Base-by-base conservation (phyloP, 805 yeast species). In the Saturnispora dispora region DNA sequence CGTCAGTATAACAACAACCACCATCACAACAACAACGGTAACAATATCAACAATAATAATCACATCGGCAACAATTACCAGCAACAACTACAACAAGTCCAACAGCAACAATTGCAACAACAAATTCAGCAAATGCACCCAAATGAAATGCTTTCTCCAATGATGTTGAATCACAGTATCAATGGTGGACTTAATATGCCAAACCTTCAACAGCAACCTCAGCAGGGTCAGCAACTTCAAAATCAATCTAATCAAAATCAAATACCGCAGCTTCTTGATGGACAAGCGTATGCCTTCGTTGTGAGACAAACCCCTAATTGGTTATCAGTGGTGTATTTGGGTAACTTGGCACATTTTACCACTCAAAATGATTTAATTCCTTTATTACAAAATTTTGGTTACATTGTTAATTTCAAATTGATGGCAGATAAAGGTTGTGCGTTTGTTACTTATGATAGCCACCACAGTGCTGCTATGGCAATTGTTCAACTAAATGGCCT, bases 401-500 rank as follows among this genome's bases (percentile, higher is more conserved):
- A 73, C 66, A 84, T 88, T 62, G 82, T 85, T 52, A 93, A 85
- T 58, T 79, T 88, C 63, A 84, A 85, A 65, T 78, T 85, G 60
- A 83, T 84, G 57, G 84, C 88, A 8, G 95, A 88, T 51, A 78
- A 78, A 56, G 93, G 91, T 5, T 88, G 91, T 70, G 95, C 96
- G 10, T 89, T 88, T 71, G 91, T 86, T 55, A 84, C 83, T 66
- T 88, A 82, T 63, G 95, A 85, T 61, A 75, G 87, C 42, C 96
- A 88, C 66, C 95, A 88, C 60, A 74, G 88, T 54, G 96, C 96
- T 5, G 95, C 96, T 2, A 71, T 86, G 61, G 95, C 95, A 46
- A 88, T 88, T 61, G 84, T 83, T 32, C 91, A 85, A 61, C 71
- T 89, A 56, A 71, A 76, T 18, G 93, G 95, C 0, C 77, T 81